Conservation (phyloP, 2,329 filamentous ascomycete species). For the Penicillium sp. region DNA sequence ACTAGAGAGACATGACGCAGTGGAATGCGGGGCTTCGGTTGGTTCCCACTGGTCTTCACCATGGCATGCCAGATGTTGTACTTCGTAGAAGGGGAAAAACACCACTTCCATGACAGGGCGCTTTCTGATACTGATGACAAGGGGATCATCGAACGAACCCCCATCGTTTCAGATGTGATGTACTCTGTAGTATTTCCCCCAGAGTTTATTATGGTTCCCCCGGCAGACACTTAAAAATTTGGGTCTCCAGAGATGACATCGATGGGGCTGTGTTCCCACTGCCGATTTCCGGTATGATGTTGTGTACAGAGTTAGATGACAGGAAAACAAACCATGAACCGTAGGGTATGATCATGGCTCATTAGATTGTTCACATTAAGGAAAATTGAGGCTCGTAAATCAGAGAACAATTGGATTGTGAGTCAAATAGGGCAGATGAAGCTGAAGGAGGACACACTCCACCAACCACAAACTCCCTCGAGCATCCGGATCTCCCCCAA, state of each 20-base stretch:
- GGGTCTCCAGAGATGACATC: slow-evolving; percentile 15
- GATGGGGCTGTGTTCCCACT: slow-evolving; percentile 20
- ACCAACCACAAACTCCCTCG: slow-evolving; percentile 21
- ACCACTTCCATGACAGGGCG: slow-evolving; percentile 3
- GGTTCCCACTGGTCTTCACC: slow-evolving; percentile 11
- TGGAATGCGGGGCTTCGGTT: slow-evolving; percentile 21
- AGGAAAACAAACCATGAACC: slow-evolving; percentile 1
- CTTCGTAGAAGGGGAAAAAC: not conserved
- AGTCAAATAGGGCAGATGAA: slow-evolving; percentile 10
- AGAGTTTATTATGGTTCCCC: not conserved
- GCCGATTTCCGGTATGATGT: slow-evolving; percentile 6
- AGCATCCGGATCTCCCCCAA: slow-evolving; percentile 21
- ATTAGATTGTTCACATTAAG: not conserved
- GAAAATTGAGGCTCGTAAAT: not conserved
- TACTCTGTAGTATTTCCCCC: not conserved
- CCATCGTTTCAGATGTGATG: not conserved
- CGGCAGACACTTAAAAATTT: not conserved
- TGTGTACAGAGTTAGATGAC: not conserved
- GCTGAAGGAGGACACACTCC: slow-evolving; percentile 18
- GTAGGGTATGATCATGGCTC: not conserved
- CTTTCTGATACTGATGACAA: not conserved
- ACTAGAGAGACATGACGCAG: slow-evolving; percentile 15
- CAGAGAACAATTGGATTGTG: slow-evolving; percentile 20
- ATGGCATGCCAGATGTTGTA: slow-evolving; percentile 8
- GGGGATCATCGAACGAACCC: not conserved